Percentiles rank a stretch among this genome's conserved stretches.
Conservation (phyloP, 257 asterid species). For the Fraxinus pennsylvanica region DNA sequence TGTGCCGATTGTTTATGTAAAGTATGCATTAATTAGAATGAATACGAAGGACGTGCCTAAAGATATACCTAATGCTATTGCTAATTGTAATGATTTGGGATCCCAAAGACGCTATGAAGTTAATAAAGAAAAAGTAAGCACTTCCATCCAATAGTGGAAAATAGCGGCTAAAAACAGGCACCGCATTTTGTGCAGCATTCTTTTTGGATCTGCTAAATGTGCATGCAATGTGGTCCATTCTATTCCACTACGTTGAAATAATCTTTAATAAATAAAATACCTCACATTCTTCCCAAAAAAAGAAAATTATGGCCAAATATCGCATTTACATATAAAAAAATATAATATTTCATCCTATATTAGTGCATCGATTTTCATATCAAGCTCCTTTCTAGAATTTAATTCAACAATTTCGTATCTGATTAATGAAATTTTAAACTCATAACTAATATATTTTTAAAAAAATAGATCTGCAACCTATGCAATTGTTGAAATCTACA, state of each 20-base stretch:
- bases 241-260: background rate
- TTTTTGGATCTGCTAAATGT: constrained; percentile 11
- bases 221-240: background rate
- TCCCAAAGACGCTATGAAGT: constrained; percentile 25
- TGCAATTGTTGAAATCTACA: too few species aligned
- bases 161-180: constrained; percentile 5
- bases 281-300: too few species aligned
- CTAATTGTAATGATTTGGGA: constrained; percentile 24
- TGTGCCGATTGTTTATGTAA: background rate
- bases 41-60: constrained; percentile 4
- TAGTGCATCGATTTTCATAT: too few species aligned
- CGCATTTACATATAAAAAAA: too few species aligned
- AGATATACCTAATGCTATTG: background rate
- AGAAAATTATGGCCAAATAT: too few species aligned
- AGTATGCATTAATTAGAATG: background rate
- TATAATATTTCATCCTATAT: too few species aligned
- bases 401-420: too few species aligned
- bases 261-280: too few species aligned
- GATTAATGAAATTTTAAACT: too few species aligned
- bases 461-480: too few species aligned
- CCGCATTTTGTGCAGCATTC: constrained; percentile 5
- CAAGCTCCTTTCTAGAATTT: too few species aligned
- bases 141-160: constrained; percentile 20
- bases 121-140: background rate
- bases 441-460: too few species aligned